These are phyloP conservation scores for Coelastrella sp. DNA, from an alignment of 139 green algal genomes.

Conservation along the genomic window DNA sequence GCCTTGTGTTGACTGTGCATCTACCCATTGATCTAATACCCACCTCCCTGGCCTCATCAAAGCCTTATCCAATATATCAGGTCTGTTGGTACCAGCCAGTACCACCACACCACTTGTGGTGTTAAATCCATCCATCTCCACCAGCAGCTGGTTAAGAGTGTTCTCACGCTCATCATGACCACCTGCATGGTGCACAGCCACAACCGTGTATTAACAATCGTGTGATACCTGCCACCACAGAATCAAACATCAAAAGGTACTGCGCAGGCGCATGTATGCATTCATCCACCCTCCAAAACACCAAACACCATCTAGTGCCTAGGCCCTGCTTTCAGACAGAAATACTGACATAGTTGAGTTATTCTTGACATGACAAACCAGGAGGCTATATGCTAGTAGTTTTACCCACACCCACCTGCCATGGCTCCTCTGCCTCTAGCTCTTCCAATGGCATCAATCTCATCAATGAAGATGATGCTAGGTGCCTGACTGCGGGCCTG, in stretches of 20 bases:
- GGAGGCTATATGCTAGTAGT: too few species aligned
- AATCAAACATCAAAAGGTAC: too few species aligned
- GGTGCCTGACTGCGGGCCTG: constrained; percentile 87
- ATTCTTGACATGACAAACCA: too few species aligned
- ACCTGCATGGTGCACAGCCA: too few species aligned
- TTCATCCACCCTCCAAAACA: too few species aligned
- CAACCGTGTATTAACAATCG: background rate
- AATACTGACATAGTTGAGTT: too few species aligned
- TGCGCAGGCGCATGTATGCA: too few species aligned
- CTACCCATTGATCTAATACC: background rate
- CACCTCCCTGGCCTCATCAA: constrained; percentile 91
- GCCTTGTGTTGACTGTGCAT: too few species aligned
- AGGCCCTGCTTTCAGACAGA: too few species aligned
- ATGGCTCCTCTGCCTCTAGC: constrained; percentile 57
- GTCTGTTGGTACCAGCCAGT: constrained; percentile 97
- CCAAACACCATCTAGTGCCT: too few species aligned
- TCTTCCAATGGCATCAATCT: constrained; percentile 94
- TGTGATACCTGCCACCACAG: background rate
- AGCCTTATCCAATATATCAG: constrained; percentile 98
- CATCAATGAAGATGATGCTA: constrained; percentile 99
- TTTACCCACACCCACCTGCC: constrained; percentile 72
- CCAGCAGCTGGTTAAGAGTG: constrained; percentile 99
- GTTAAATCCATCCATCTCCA: constrained; percentile 93
- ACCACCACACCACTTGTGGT: constrained; percentile 96
- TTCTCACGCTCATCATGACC: constrained; percentile 99